Conservation (phyloP, 305 asterid species). For the Fraxinus ornus region DNA sequence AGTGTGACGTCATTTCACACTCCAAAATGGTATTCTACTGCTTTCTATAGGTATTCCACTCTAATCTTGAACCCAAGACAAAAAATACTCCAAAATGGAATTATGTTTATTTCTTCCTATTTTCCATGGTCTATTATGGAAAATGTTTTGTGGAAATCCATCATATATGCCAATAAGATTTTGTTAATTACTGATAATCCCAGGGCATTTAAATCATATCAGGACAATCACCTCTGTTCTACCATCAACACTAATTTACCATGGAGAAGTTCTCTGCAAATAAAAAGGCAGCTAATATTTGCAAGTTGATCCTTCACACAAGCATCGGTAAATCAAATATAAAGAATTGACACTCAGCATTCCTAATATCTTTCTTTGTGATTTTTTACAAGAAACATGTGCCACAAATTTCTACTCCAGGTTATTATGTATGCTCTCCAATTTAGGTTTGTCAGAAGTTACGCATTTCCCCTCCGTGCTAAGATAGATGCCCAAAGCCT, state of each 20-base stretch:
- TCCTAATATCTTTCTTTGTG: not conserved
- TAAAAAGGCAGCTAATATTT: not conserved
- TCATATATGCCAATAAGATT: not conserved
- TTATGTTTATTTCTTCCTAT: not conserved
- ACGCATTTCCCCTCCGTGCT: not conserved
- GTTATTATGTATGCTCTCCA: not conserved
- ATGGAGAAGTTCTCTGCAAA: not conserved
- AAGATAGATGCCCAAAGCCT: not conserved
- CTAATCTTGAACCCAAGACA: not conserved
- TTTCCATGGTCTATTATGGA: not conserved
- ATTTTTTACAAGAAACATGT: not conserved
- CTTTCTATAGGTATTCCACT: not conserved
- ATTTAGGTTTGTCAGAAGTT: not conserved
- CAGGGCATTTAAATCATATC: not conserved
- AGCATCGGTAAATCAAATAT: not conserved
- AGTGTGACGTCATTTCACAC: not conserved
- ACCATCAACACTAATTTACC: not conserved
- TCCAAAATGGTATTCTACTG: not conserved
- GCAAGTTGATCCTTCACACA: not conserved
- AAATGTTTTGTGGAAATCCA: not conserved
- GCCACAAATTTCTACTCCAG: not conserved
- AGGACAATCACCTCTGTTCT: not conserved
- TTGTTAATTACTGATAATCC: not conserved
- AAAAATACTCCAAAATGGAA: not conserved
- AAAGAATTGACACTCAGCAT: not conserved